Evolutionary conservation across 1,139 yeast genomes (phyloP).

Genomic region (Saccharomyces hybrid): DNA sequence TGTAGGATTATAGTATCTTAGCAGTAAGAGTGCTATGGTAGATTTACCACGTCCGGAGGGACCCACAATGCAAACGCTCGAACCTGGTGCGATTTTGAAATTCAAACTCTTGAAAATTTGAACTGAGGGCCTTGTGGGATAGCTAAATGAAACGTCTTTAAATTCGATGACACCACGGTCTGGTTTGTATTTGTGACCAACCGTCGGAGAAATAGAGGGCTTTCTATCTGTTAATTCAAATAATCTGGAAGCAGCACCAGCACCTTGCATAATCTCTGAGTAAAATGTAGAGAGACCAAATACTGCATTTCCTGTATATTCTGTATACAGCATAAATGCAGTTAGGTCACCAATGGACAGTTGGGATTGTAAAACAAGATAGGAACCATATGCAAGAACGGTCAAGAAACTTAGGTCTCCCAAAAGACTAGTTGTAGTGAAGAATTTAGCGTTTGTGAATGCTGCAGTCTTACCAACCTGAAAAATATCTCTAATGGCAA

Average conservation of each 20-base stretch:
- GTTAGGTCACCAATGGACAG: slow-evolving; percentile 84
- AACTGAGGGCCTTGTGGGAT: slow-evolving; percentile 80
- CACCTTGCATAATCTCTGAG: slow-evolving; percentile 91
- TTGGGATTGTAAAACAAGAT: slow-evolving; percentile 60
- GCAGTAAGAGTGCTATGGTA: slow-evolving; percentile 69
- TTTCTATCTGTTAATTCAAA: slow-evolving; percentile 78
- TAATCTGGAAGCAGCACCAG: slow-evolving; percentile 89
- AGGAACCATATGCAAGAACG: slow-evolving; percentile 72
- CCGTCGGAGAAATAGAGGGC: slow-evolving; percentile 57
- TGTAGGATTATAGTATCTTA: slow-evolving; percentile 75
- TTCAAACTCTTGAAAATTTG: slow-evolving; percentile 58
- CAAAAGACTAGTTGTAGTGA: slow-evolving; percentile 67
- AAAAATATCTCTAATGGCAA: slow-evolving; percentile 67
- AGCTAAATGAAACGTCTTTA: slow-evolving; percentile 59
- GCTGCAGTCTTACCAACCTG: slow-evolving; percentile 75
- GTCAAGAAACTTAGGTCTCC: slow-evolving; percentile 77
- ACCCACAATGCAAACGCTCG: slow-evolving; percentile 89
- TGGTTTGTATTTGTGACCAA: slow-evolving; percentile 41
- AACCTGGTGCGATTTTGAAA: slow-evolving; percentile 68
- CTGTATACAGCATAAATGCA: slow-evolving; percentile 88
- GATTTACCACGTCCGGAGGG: slow-evolving; percentile 96
- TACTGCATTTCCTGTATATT: slow-evolving; percentile 83
- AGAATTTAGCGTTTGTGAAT: slow-evolving; percentile 64
- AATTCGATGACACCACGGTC: slow-evolving; percentile 44
- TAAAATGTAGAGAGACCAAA: slow-evolving; percentile 86